These are phyloP conservation scores for Fusarium coicis DNA, from an alignment of 2,329 filamentous ascomycete genomes.

Conservation along the genomic window DNA sequence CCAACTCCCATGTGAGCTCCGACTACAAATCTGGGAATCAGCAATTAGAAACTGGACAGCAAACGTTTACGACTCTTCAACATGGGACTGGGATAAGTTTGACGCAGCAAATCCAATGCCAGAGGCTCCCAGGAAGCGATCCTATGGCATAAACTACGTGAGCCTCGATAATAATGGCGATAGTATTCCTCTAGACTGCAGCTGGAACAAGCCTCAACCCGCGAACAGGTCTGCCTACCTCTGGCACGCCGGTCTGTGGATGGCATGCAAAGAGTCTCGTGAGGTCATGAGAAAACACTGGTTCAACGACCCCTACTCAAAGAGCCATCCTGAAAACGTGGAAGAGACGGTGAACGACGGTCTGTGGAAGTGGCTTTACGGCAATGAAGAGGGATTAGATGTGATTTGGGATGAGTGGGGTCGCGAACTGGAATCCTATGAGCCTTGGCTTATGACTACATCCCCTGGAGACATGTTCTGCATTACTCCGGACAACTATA, in stretches of 20 bases:
- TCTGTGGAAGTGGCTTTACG: not conserved
- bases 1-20: not conserved
- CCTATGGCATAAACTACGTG: not conserved
- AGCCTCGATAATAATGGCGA: not conserved
- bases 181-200: not conserved
- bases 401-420: accelerated
- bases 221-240: not conserved
- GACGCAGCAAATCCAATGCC: not conserved
- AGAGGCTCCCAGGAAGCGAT: not conserved
- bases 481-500: not conserved
- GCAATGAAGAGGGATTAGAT: not conserved
- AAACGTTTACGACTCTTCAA: accelerated
- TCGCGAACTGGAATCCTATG: not conserved
- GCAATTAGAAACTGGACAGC: not conserved
- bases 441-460: not conserved
- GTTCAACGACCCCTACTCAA: not conserved
- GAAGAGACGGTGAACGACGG: not conserved
- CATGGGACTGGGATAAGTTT: not conserved
- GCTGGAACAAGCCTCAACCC: not conserved
- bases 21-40: not conserved
- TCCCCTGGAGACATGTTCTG: not conserved
- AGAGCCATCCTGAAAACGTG: not conserved
- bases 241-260: not conserved
- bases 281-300: not conserved
- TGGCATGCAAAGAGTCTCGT: not conserved